Evolutionary conservation across 177 flowering plant genomes (phyloP), one percentile per base, ranked within the genome.

Genomic region (Vitis hybrid): DNA sequence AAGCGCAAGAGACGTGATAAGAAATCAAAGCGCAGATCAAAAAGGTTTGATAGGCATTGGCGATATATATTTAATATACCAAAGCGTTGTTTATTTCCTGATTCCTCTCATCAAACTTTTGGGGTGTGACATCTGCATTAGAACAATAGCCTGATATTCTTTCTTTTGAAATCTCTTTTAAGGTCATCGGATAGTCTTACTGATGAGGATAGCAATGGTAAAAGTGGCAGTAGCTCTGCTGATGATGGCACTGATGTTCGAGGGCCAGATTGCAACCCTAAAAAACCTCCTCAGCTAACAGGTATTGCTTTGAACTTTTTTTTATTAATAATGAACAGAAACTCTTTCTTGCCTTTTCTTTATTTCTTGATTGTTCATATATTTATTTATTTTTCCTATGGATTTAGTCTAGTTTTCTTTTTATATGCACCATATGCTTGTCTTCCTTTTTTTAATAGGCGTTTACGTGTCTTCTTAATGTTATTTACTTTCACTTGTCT

Each of bases 21-120:
- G 76, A 84, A 74, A 81, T 82, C 91, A n/a, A 90, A 81, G 70
- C 90, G 84, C 61, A 83, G 74, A 79, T 83, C 94, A 63, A 92
- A 77, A 83, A 90, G 97, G 97, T 90, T 50, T 39, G 45, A 39
- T 39, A 7, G 45, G 45, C 45, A 39, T 39, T 39, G 45, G 45
- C 8, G 1, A 39, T 39, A 39, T 39, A 39, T 39, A 7, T 39
- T 4, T 39, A 26, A 39, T 39, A 39, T 6, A 39, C 45, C 45
- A 39, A 39, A 39, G 8, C 8, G 45, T 39, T 39, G 5, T 39
- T 39, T 39, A 39, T 39, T 39, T 7, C 45, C 45, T 7, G 45
- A 7, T 39, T 39, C 45, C 45, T 39, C 45, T 39, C 45, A 39
- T 39, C 45, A 39, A 39, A 39, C 45, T 39, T 26, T 39, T 6